Percentiles rank a stretch among this genome's conserved stretches.
Evolutionary conservation across 768 basidiomycete genomes (phyloP).

Genomic region (Podaxis sp.): DNA sequence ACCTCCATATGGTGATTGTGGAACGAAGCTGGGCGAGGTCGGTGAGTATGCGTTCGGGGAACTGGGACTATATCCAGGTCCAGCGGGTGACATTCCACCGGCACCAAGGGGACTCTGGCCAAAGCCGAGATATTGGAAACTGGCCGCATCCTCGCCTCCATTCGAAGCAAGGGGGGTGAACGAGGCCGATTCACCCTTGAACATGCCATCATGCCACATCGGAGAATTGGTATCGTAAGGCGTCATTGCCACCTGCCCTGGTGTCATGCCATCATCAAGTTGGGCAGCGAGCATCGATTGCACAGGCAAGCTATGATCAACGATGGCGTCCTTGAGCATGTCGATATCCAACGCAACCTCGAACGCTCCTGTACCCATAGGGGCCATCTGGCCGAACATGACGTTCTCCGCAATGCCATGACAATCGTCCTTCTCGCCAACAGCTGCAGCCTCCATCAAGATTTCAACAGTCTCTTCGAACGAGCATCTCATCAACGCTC

Average conservation of each 20-base stretch:
- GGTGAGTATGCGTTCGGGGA: conserved; percentile 89
- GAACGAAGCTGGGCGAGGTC: conserved; percentile 83
- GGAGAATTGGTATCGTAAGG: conserved; percentile 95
- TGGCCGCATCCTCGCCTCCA: conserved; percentile 79
- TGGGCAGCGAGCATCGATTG: conserved; percentile 78
- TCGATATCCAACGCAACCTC: conserved; percentile 96
- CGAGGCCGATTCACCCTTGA: conserved; percentile 83
- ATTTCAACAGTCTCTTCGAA: conserved; percentile 99
- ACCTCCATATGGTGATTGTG: conserved; percentile 81
- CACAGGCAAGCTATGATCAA: conserved; percentile 91
- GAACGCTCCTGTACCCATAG: conserved; percentile 97
- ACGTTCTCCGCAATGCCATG: conserved; percentile 99
- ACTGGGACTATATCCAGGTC: conserved; percentile 86
- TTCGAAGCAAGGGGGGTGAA: conserved; percentile 95
- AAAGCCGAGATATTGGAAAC: conserved; percentile 71
- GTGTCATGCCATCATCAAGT: conserved; percentile 87
- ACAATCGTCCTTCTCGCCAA: conserved; percentile 98
- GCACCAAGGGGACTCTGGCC: conserved; percentile 86
- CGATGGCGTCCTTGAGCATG: conserved; percentile 97
- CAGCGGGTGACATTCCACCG: conserved; percentile 86
- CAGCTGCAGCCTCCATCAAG: conserved; percentile 96
- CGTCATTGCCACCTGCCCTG: conserved; percentile 91
- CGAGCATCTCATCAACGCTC: conserved; percentile 96
- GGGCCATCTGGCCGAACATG: conserved; percentile 99
- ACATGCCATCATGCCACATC: conserved; percentile 72